These are phyloP conservation scores for Tylopilus sp. DNA, from an alignment of 768 basidiomycete genomes.

Conservation along the genomic window DNA sequence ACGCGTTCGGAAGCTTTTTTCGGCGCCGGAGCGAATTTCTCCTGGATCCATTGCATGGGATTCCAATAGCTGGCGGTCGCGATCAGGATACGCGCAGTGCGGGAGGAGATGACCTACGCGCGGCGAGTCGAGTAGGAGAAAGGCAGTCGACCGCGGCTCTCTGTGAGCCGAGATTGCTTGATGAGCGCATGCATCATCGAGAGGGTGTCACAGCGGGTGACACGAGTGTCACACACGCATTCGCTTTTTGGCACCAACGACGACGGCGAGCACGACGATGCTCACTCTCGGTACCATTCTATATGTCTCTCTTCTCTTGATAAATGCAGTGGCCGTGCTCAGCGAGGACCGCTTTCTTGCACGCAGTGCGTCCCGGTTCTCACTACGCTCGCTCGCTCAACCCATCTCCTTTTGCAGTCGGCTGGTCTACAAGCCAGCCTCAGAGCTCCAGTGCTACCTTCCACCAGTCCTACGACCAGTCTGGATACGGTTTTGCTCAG, in stretches of 20 bases:
- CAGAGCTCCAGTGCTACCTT: slow-evolving; percentile 55
- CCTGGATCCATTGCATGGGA: slow-evolving; percentile 62
- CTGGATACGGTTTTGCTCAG: slow-evolving; percentile 51
- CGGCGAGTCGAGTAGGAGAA: slow-evolving; percentile 38
- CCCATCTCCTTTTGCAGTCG: slow-evolving; percentile 52
- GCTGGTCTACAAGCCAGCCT: slow-evolving; percentile 75
- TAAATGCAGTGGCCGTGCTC: slow-evolving; percentile 93
- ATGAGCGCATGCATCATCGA: slow-evolving; percentile 28
- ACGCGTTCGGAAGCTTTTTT: slow-evolving; percentile 46
- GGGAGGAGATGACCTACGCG: slow-evolving; percentile 35
- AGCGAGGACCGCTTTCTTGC: slow-evolving; percentile 97
- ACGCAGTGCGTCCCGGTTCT: slow-evolving; percentile 56
- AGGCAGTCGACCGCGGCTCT: slow-evolving; percentile 9
- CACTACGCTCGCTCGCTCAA: slow-evolving; percentile 14
- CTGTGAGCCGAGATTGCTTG: slow-evolving; percentile 5
- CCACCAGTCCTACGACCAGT: slow-evolving; percentile 67
- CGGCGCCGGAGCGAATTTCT: slow-evolving; percentile 50
- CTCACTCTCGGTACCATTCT: slow-evolving; percentile 68
- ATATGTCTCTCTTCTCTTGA: slow-evolving; percentile 82
- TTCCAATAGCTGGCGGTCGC: slow-evolving; percentile 45
- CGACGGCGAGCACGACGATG: slow-evolving; percentile 37
- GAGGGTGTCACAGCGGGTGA: slow-evolving; percentile 21
- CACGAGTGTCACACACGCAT: slow-evolving; percentile 16
- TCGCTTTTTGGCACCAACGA: not conserved
- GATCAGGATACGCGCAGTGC: not conserved